These are phyloP conservation scores for Linnemannia hyalina DNA, from an alignment of 192 early-diverging fungal genomes.

Conservation along the genomic window DNA sequence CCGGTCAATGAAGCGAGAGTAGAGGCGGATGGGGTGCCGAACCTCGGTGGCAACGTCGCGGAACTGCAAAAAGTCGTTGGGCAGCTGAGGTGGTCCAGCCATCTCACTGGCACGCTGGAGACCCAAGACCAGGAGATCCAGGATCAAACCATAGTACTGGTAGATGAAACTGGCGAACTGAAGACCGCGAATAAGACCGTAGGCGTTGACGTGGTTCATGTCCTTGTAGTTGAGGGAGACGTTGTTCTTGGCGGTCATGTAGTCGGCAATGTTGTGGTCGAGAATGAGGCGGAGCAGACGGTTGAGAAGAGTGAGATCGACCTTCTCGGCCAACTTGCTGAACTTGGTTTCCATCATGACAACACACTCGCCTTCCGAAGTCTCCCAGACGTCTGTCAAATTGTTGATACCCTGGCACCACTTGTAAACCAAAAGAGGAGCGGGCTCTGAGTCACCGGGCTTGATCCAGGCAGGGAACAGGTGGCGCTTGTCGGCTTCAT, in stretches of 20 bases:
- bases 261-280: constrained; percentile 99
- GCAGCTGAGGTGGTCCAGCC: constrained; percentile 92
- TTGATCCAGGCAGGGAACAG: constrained; percentile 99
- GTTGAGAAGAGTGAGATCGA: constrained; percentile 96
- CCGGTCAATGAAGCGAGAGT: constrained; percentile 94
- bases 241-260: constrained; percentile 99
- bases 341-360: constrained; percentile 97
- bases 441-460: constrained; percentile 95
- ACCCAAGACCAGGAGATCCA: constrained; percentile 95
- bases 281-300: constrained; percentile 94
- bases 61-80: constrained; percentile 98
- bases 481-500: constrained; percentile 97
- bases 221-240: constrained; percentile 98
- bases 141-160: constrained; percentile 98
- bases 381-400: constrained; percentile 95
- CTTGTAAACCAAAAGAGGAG: constrained; percentile 97
- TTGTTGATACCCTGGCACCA: constrained; percentile 98
- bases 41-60: constrained; percentile 91
- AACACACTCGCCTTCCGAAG: constrained; percentile 89
- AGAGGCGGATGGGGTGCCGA: constrained; percentile 96
- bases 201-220: constrained; percentile 99
- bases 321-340: constrained; percentile 95
- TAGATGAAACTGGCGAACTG: constrained; percentile 98
- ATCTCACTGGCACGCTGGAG: constrained; percentile 96
- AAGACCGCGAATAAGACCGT: constrained; percentile 96